Evolutionary conservation across 2,329 filamentous ascomycete genomes (phyloP).

Genomic region (Colletotrichum simmondsii): DNA sequence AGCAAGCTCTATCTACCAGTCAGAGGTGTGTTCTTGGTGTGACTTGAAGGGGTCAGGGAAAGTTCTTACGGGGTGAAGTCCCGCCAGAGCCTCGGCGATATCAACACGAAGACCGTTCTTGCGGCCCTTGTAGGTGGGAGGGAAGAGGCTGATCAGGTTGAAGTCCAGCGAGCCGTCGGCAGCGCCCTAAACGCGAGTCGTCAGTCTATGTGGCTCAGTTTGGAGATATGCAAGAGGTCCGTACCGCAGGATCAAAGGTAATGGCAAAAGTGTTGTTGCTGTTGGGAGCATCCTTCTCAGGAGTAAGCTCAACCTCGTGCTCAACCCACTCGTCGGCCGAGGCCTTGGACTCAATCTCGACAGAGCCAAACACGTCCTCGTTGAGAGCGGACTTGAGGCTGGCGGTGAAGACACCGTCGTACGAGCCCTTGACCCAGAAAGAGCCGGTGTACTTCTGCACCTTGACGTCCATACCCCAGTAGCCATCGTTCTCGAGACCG

Average conservation of each 20-base stretch:
- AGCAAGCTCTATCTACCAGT: conserved; percentile 55
- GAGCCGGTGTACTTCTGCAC: conserved; percentile 59
- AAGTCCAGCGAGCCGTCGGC: conserved; percentile 61
- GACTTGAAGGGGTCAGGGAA: too few relatives aligned
- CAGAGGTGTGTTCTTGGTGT: background rate
- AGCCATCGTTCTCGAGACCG: conserved; percentile 65
- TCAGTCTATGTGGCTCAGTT: background rate
- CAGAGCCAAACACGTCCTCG: conserved; percentile 55
- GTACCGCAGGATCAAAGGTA: conserved; percentile 57
- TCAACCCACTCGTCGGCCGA: conserved; percentile 59
- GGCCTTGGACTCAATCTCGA: conserved; percentile 57
- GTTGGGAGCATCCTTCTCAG: conserved; percentile 58
- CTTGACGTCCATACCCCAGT: conserved; percentile 67
- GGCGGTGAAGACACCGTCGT: conserved; percentile 58
- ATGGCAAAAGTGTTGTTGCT: conserved; percentile 67
- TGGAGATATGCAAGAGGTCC: conserved; percentile 15
- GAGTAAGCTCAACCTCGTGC: conserved; percentile 58
- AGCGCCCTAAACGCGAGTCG: conserved; percentile 41
- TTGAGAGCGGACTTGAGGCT: conserved; percentile 57
- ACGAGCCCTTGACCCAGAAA: conserved; percentile 63
- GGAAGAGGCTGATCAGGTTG: conserved; percentile 69
- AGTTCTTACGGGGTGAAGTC: conserved; percentile 57
- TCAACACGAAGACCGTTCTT: conserved; percentile 69
- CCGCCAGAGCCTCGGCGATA: conserved; percentile 62
- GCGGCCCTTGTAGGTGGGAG: conserved; percentile 67